Evolutionary conservation across 306 rosid species (phyloP).

Genomic region (Benincasa hispida): DNA sequence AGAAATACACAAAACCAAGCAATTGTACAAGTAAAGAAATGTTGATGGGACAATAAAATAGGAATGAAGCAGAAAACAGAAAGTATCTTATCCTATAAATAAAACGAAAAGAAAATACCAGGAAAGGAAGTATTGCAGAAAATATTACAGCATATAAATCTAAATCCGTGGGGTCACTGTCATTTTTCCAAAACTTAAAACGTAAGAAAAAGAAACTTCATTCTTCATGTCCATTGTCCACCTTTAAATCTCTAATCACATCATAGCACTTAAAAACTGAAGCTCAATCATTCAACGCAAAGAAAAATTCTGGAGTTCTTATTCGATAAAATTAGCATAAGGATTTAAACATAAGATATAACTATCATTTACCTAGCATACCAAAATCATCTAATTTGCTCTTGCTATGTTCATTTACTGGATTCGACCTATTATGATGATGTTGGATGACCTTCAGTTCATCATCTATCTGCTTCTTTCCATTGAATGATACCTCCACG

Average conservation of each 20-base stretch:
- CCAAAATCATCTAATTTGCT: constrained; percentile 17
- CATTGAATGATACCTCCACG: constrained; percentile 42
- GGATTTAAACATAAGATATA: neutral
- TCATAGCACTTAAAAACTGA: neutral
- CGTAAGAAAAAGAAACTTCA: neutral
- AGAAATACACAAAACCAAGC: neutral
- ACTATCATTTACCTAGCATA: neutral
- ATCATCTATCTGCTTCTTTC: constrained; percentile 54
- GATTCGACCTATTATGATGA: constrained; percentile 17
- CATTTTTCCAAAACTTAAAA: neutral
- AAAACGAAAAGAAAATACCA: neutral
- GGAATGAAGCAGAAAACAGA: neutral
- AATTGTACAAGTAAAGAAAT: neutral
- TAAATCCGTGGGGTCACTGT: neutral
- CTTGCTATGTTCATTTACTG: constrained; percentile 19
- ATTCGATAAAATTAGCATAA: neutral
- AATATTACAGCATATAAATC: neutral
- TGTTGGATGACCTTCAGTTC: constrained; percentile 44
- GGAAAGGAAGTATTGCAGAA: neutral
- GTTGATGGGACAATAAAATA: neutral
- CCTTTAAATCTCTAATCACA: neutral
- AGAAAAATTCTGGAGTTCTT: neutral
- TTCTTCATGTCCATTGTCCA: neutral
- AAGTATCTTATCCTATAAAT: neutral
- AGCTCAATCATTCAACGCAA: neutral